Base-by-base conservation (phyloP, 1,139 yeast species). In the Candida pseudoviswanathii region DNA sequence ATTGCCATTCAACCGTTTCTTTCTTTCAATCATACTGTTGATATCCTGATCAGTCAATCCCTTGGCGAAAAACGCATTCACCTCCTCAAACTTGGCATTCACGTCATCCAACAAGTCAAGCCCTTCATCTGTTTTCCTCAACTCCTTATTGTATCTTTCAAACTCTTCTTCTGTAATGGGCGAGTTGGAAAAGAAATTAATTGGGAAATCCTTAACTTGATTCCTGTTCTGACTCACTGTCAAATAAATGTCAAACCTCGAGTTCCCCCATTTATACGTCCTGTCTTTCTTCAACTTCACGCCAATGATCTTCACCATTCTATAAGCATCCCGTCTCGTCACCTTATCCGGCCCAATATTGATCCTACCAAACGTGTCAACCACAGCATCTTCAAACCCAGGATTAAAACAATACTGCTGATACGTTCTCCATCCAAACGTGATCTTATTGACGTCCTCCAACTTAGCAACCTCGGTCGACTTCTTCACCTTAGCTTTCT, bases 321-420 rank as follows among this genome's bases (percentile, higher is more conserved):
- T 78, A 67, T 94, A 94, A 53, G 82, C 80, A n/a, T 86, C 80
- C 56, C 73, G 72, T 43, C 86, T 82, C 5, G 84, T 81, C 45
- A 82, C 78, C 48, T 77, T 78, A 60, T 86, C 88, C 40, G 73
- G 63, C 4, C 96, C 97, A 52, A 92, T 80, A 63, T 90, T 89
- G 48, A 94, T 84, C 57, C 92, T 81, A 32, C 94, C 96, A 65
- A 78, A 90, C 42, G 96, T 83, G 26, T 90, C 96, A 36, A 80
- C 73, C 10, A 89, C 80, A 0, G 81, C 78, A 24, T 81, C 84
- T 48, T 80, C 84, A 66, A 94, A 92, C 29, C 84, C 91, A 6
- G 94, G 91, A 66, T 91, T 86, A 65, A 86, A 91, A 64, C 94
- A 84, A 64, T 77, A 89, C 63, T 86, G 86, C 48, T 85, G 80